Evolutionary conservation across 2,329 filamentous ascomycete species (phyloP), one percentile per base, ranked within the genome.

Genomic region (Botrytis sinoallii): DNA sequence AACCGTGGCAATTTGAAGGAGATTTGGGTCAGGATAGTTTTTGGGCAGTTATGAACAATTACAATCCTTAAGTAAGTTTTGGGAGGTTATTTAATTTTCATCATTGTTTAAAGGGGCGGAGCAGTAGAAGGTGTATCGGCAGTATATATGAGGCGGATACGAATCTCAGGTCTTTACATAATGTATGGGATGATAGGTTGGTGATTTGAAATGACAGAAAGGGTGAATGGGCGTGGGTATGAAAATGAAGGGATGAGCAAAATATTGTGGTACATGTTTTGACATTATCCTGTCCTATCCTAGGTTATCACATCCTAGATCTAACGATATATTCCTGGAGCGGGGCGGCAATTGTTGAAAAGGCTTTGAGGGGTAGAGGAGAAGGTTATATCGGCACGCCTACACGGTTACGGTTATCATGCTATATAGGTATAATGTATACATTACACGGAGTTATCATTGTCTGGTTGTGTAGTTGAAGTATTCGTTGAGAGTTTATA

Each of bases 1-100:
- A 63, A 9, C 74, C 61, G 18, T 87, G 85, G 85, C 84, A 86
- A 74, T 89, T 89, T 81, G 87, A 85, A 38, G 87, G 87, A 2
- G 86, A 85, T 73, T 88, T 88, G 80, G 84, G 84, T 4, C 84
- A 84, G 66, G 87, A 88, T 76, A 88, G 86, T 63, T 84, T 89
- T 72, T 89, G 87, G 87, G 86, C 85, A 55, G 80, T 88, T 73
- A 79, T 89, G 77, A 89, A 89, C 77, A 85, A 84, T 63, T 80
- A 79, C 73, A 77, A 77, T 67, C 74, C 42, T 46, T 70, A 20
- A 68, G 35, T 40, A 22, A 40, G 32, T 6, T n/a, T 40, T 29
- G 32, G 46, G 44, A n/a, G 16, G 22, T 20, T 16, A 32, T 40
- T 44, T 38, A 14, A 16, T 9, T 55, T 55, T 55, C 4, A 29